These are phyloP conservation scores for Leptodontidium sp. DNA, from an alignment of 2,329 filamentous ascomycete species.

Conservation along the genomic window DNA sequence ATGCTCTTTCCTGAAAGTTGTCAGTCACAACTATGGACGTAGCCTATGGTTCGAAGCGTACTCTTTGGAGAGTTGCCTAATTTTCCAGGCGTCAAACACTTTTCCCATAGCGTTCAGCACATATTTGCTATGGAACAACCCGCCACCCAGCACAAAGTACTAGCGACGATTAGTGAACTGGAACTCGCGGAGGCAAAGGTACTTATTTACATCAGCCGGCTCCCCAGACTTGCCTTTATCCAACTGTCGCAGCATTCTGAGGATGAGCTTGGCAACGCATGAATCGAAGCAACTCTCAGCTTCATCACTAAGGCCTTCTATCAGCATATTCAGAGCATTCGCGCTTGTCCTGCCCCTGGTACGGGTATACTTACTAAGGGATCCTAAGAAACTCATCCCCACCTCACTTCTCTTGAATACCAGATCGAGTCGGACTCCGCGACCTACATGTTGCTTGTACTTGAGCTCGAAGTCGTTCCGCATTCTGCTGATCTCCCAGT, in stretches of 20 bases:
- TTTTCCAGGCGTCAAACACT: not conserved
- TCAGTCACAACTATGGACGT: not conserved
- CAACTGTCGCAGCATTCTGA: conserved; percentile 14
- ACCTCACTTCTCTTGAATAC: not conserved
- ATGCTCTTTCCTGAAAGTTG: conserved; percentile 24
- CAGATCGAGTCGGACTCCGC: not conserved
- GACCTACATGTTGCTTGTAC: conserved; percentile 21
- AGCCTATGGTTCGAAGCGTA: conserved; percentile 9
- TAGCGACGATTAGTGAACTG: not conserved
- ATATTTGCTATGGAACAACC: conserved; percentile 23
- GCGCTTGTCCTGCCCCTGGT: no score
- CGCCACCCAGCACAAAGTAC: conserved; percentile 29
- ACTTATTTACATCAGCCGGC: conserved; percentile 13
- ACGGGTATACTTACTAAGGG: conserved; percentile 6
- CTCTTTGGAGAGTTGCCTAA: conserved; percentile 5
- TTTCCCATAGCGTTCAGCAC: conserved; percentile 5
- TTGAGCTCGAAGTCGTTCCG: conserved; percentile 23
- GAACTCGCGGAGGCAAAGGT: not conserved
- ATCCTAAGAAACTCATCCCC: not conserved
- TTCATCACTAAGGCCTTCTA: conserved; percentile 18
- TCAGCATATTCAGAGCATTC: not conserved
- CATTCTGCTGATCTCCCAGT: conserved; percentile 16
- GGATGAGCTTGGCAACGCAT: conserved; percentile 21
- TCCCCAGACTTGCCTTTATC: not conserved
- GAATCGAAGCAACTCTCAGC: conserved; percentile 24